Conservation (phyloP, 176 grass and related monocot genomes). For the Avena eriantha region DNA sequence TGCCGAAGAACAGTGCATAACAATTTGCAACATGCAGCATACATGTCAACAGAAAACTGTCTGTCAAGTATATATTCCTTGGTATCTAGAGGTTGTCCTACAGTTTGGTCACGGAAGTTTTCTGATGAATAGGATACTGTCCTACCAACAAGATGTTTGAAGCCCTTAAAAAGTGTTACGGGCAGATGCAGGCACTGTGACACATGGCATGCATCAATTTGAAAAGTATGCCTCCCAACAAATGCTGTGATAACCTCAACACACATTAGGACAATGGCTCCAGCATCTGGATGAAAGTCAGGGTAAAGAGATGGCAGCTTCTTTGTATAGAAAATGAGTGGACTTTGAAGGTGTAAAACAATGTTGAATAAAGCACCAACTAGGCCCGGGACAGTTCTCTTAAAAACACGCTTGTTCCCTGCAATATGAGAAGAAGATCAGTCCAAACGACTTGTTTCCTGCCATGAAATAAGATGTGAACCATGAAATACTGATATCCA, state of each 20-base stretch:
- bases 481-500: not conserved
- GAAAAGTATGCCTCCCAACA: conserved; percentile 71
- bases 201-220: conserved; percentile 72
- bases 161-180: conserved; percentile 73
- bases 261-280: conserved; percentile 80
- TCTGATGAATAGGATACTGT: conserved; percentile 22
- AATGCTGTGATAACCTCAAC: conserved; percentile 84
- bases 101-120: conserved; percentile 29
- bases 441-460: not conserved
- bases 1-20: conserved; percentile 79
- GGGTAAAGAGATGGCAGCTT: conserved; percentile 42
- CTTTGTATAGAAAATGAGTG: conserved; percentile 75
- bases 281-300: conserved; percentile 66
- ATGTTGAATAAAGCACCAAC: conserved; percentile 81
- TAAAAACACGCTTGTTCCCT: conserved; percentile 82
- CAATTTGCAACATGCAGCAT: conserved; percentile 94
- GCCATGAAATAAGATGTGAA: conserved; percentile 40
- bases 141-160: conserved; percentile 53
- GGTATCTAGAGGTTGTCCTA: conserved; percentile 25
- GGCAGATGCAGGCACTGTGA: conserved; percentile 80
- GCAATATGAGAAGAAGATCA: conserved; percentile 34
- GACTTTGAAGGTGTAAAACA: conserved; percentile 74
- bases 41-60: conserved; percentile 78
- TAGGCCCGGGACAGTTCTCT: conserved; percentile 72
- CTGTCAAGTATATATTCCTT: conserved; percentile 65